Conservation (phyloP, 2,329 filamentous ascomycete species). For the Aspergillus oerlinghausenensis region DNA sequence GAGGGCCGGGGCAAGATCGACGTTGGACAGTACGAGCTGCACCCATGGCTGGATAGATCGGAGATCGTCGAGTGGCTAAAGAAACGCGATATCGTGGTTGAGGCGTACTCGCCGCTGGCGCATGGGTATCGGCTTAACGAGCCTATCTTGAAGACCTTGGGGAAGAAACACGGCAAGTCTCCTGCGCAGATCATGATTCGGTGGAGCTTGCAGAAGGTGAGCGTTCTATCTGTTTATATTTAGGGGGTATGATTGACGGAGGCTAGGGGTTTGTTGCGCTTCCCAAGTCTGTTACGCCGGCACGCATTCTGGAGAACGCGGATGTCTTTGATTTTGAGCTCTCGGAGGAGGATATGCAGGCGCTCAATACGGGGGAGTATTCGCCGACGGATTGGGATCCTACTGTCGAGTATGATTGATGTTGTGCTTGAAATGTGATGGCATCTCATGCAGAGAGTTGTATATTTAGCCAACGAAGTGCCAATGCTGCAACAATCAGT, state of each 20-base stretch:
- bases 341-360: slow-evolving; percentile 53
- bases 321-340: slow-evolving; percentile 60
- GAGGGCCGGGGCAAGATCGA: slow-evolving; percentile 57
- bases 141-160: slow-evolving; percentile 56
- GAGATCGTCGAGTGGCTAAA: slow-evolving; percentile 64
- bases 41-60: slow-evolving; percentile 73
- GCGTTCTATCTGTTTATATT: slow-evolving; percentile 35
- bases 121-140: slow-evolving; percentile 67
- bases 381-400: slow-evolving; percentile 58
- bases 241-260: not conserved
- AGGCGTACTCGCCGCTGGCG: slow-evolving; percentile 76
- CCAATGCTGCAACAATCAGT: not conserved
- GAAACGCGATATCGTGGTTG: slow-evolving; percentile 62
- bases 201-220: slow-evolving; percentile 75
- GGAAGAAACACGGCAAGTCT: slow-evolving; percentile 65
- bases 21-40: slow-evolving; percentile 77
- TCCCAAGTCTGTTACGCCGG: slow-evolving; percentile 57
- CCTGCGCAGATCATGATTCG: slow-evolving; percentile 71
- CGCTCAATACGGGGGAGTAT: slow-evolving; percentile 53
- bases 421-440: not conserved
- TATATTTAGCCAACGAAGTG: not conserved
- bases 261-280: slow-evolving; percentile 57
- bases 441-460: not conserved
- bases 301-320: slow-evolving; percentile 58
- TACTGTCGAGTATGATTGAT: slow-evolving; percentile 29